These are phyloP conservation scores for Lentinus brumalis DNA, from an alignment of 768 basidiomycete species.

Conservation along the genomic window DNA sequence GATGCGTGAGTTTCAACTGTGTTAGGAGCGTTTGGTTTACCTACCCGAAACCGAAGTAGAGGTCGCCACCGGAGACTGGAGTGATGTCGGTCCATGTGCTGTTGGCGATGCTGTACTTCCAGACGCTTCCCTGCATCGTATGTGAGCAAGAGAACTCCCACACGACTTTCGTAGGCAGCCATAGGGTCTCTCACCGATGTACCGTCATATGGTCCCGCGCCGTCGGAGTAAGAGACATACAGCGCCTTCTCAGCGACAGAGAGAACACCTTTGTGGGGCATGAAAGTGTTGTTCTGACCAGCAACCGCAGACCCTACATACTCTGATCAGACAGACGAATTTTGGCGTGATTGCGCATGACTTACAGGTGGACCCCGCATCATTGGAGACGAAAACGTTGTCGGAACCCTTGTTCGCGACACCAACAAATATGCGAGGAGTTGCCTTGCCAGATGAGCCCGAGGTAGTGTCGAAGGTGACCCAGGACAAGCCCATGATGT, in stretches of 20 bases:
- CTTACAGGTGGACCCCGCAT: conserved; percentile 61
- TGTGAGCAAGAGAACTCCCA: no score
- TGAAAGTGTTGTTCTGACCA: conserved; percentile 57
- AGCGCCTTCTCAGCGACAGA: conserved; percentile 57
- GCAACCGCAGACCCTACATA: conserved; percentile 54
- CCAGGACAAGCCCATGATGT: conserved; percentile 52
- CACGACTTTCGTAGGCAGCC: neutral
- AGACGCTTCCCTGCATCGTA: conserved; percentile 22
- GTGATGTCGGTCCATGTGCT: conserved; percentile 63
- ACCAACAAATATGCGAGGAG: conserved; percentile 68
- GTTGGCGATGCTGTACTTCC: conserved; percentile 53
- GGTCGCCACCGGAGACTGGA: conserved; percentile 57
- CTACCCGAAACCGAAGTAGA: conserved; percentile 61
- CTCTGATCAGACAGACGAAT: neutral
- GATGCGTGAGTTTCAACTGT: neutral
- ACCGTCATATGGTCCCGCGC: conserved; percentile 66
- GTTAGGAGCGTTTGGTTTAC: neutral
- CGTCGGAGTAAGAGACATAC: conserved; percentile 63
- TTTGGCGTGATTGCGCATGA: neutral
- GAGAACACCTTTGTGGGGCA: conserved; percentile 69
- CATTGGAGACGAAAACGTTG: conserved; percentile 58
- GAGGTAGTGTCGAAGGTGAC: conserved; percentile 65
- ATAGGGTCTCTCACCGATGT: conserved; percentile 26
- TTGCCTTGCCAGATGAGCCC: conserved; percentile 53
- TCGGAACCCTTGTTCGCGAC: conserved; percentile 57